Percentiles rank a stretch among this genome's conserved stretches.
Evolutionary conservation across 805 yeast species (phyloP).

Genomic region (Groenewaldozyma salmanticensis): DNA sequence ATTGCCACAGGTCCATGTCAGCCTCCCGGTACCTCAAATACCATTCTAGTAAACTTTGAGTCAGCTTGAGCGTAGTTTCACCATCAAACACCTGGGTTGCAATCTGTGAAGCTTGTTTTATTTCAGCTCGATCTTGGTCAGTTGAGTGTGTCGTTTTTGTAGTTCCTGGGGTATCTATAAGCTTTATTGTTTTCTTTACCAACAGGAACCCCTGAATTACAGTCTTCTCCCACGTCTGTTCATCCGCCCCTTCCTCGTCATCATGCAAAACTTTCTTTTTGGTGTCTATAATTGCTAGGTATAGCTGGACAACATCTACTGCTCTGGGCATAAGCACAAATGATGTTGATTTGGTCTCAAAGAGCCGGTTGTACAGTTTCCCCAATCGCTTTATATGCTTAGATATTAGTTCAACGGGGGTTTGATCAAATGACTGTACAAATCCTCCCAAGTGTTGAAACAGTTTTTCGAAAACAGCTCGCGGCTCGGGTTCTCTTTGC

Average conservation of each 20-base stretch:
- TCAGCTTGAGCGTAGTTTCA: slow-evolving; percentile 44
- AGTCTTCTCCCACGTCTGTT: slow-evolving; percentile 64
- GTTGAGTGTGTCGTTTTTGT: slow-evolving; percentile 46
- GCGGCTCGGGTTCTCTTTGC: slow-evolving; percentile 46
- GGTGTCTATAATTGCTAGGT: slow-evolving; percentile 49
- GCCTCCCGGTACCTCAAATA: slow-evolving; percentile 64
- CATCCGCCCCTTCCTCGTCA: slow-evolving; percentile 39
- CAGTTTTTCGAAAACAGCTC: slow-evolving; percentile 49
- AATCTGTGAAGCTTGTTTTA: slow-evolving; percentile 46
- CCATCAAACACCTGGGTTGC: slow-evolving; percentile 49
- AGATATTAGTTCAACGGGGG: slow-evolving; percentile 38
- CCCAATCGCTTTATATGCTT: slow-evolving; percentile 66
- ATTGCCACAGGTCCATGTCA: slow-evolving; percentile 73
- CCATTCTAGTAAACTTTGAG: slow-evolving; percentile 60
- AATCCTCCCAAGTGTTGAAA: slow-evolving; percentile 52
- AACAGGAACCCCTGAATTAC: slow-evolving; percentile 50
- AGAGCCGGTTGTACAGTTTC: slow-evolving; percentile 57
- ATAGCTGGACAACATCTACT: slow-evolving; percentile 48
- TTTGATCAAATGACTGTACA: slow-evolving; percentile 34
- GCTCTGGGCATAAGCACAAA: slow-evolving; percentile 62
- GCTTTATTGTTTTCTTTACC: slow-evolving; percentile 53
- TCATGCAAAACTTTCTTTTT: slow-evolving; percentile 45
- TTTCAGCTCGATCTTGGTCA: slow-evolving; percentile 55
- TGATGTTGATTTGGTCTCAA: slow-evolving; percentile 53
- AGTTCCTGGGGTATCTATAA: slow-evolving; percentile 58